A percentile compares a stretch with the other conserved stretches of the same genome.
Evolutionary conservation across 2,329 filamentous ascomycete species (phyloP).

Genomic region (Aureobasidium sp.): DNA sequence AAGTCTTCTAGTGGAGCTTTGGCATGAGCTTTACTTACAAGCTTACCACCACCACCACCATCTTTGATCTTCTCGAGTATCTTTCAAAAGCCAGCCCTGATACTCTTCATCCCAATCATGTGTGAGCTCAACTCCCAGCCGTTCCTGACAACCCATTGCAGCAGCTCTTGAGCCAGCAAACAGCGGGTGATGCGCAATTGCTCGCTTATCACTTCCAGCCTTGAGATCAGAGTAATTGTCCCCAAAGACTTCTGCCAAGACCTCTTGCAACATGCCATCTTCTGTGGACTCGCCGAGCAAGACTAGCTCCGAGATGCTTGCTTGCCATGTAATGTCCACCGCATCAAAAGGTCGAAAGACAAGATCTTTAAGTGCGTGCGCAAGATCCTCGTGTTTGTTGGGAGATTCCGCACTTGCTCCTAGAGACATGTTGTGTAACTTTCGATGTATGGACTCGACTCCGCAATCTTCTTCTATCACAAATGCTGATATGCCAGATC

Average conservation of each 20-base stretch:
- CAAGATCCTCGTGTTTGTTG: not conserved
- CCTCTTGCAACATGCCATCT: not conserved
- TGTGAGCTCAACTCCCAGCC: not conserved
- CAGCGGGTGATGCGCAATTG: not conserved
- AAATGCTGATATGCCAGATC: not conserved
- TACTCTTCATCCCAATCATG: not conserved
- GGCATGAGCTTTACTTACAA: not conserved
- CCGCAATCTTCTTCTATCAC: not conserved
- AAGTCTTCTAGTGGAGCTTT: no score
- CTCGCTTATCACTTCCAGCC: not conserved
- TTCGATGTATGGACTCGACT: not conserved
- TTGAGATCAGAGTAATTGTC: not conserved
- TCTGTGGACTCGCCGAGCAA: not conserved
- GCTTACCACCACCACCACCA: not conserved
- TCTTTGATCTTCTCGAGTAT: not conserved
- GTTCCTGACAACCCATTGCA: not conserved
- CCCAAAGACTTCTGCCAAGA: not conserved
- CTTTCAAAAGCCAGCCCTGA: not conserved
- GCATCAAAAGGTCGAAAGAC: not conserved
- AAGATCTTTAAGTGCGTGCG: not conserved
- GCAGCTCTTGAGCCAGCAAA: not conserved
- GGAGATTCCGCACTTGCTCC: not conserved
- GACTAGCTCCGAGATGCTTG: not conserved
- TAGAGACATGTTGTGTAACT: not conserved
- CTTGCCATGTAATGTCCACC: no score